These are phyloP conservation scores for Pleodorina starrii DNA, from an alignment of 139 green algal genomes.

Conservation along the genomic window DNA sequence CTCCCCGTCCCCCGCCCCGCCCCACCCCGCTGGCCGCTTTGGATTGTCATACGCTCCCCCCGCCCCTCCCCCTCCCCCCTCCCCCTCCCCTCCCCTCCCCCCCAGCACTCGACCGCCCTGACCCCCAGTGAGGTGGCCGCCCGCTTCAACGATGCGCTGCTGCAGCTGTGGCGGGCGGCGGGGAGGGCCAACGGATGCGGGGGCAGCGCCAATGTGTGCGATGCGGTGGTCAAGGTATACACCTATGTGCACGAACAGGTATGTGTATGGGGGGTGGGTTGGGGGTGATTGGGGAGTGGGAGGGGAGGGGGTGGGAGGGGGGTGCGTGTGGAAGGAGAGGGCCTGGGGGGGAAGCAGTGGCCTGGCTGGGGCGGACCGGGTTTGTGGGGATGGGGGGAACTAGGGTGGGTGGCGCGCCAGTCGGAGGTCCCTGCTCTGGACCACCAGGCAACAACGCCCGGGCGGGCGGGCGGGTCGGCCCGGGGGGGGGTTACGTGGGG, in stretches of 20 bases:
- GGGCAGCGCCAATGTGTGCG: slow-evolving; percentile 10
- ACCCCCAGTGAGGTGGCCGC: not conserved
- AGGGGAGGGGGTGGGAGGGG: too few relatives aligned
- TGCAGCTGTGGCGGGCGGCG: slow-evolving; percentile 13
- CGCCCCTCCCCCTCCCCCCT: too few relatives aligned
- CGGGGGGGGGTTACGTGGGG: too few relatives aligned
- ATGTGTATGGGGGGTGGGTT: not conserved
- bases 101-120: not conserved
- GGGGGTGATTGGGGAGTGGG: not conserved
- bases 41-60: too few relatives aligned
- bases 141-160: slow-evolving; percentile 38
- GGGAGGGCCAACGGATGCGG: slow-evolving; percentile 17
- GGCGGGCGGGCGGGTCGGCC: too few relatives aligned
- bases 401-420: too few relatives aligned
- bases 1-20: not conserved
- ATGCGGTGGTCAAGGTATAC: slow-evolving; percentile 27
- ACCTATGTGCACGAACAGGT: slow-evolving; percentile 35
- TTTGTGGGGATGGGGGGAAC: too few relatives aligned
- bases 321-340: too few relatives aligned
- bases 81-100: not conserved
- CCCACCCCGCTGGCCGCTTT: not conserved
- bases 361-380: too few relatives aligned
- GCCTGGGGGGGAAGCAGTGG: too few relatives aligned
- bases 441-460: too few relatives aligned
- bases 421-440: too few relatives aligned